Base-by-base conservation (phyloP, 495 filamentous ascomycete species). In the Cetradonia linearis region DNA sequence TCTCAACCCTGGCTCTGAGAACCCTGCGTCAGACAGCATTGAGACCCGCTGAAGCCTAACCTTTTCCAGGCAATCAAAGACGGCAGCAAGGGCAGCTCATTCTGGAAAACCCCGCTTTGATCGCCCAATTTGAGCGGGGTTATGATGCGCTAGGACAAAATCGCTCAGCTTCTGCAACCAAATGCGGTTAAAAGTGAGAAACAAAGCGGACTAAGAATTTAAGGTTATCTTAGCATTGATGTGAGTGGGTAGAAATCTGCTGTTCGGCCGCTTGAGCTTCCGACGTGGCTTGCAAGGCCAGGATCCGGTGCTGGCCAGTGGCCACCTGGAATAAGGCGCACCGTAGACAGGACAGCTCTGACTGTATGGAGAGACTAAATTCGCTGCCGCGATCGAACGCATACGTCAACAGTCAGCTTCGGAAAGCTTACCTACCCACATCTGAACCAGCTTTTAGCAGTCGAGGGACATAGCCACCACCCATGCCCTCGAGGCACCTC, bases 21-120 rank as follows among this genome's bases (percentile, higher is more conserved):
- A 20, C 30, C 28, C 30, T 54, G 27, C 50, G 2, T 54, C 28
- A 36, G n/a, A 2, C 27, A 54, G 31, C 31, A 54, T 54, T 30
- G 16, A 36, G 50, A 34, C 50, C n/a, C 14, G 28, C 20, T 11
- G 20, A 34, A 20, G 33, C 46, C 13, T 27, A 49, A 50, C 56
- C 56, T 23, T 38, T 31, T 27, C 1, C 1, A 5, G 11, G 18
- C 30, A 47, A 27, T 52, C 23, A 36, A 31, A 46, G 1, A 58
- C 25, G 25, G 47, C 31, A 59, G 44, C 44, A 23, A 20, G 25
- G 20, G 42, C n/a, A n/a, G n/a, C 4, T 18, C 37, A 40, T 2
- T 18, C 18, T 52, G 27, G 48, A 25, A 33, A 20, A 59, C 44
- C 57, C 57, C 34, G 57, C 57, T 59, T n/a, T 25, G 57, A 30